Evolutionary conservation across 495 filamentous ascomycete species (phyloP).

Genomic region (Lophium mytilinum): DNA sequence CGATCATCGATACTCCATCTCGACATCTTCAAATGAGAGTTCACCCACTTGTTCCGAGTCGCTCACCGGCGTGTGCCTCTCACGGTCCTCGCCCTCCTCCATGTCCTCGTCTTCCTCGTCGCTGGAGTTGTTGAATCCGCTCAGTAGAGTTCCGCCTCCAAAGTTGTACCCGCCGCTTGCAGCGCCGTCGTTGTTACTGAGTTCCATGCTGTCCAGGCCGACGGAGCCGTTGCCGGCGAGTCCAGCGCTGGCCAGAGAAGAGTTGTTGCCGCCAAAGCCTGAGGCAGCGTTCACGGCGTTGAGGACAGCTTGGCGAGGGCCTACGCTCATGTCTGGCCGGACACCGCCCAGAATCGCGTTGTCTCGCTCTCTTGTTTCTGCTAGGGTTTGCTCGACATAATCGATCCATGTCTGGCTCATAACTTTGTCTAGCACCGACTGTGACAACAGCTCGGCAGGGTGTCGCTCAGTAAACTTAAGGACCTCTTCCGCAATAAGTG

Average conservation of each 20-base stretch:
- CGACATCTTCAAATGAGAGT: slow-evolving; percentile 48
- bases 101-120: slow-evolving; percentile 96
- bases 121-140: slow-evolving; percentile 91
- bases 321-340: slow-evolving; percentile 74
- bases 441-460: slow-evolving; percentile 76
- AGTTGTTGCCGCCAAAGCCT: slow-evolving; percentile 44
- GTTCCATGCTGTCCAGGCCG: slow-evolving; percentile 68
- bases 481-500: slow-evolving; percentile 95
- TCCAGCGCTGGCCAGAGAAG: slow-evolving; percentile 6
- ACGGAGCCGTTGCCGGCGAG: slow-evolving; percentile 35
- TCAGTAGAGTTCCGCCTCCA: slow-evolving; percentile 50
- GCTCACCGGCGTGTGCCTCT: slow-evolving; percentile 22
- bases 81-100: slow-evolving; percentile 61
- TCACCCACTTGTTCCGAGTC: slow-evolving; percentile 62
- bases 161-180: slow-evolving; percentile 56
- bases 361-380: slow-evolving; percentile 90
- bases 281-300: slow-evolving; percentile 53
- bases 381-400: slow-evolving; percentile 89
- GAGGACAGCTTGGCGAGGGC: slow-evolving; percentile 56
- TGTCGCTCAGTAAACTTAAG: slow-evolving; percentile 97
- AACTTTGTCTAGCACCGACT: slow-evolving; percentile 77
- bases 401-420: slow-evolving; percentile 83
- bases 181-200: slow-evolving; percentile 56
- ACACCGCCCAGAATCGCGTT: slow-evolving; percentile 98
- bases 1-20: slow-evolving; percentile 43